These are phyloP conservation scores for Xylaria castorea DNA, from an alignment of 495 filamentous ascomycete species.

Conservation along the genomic window DNA sequence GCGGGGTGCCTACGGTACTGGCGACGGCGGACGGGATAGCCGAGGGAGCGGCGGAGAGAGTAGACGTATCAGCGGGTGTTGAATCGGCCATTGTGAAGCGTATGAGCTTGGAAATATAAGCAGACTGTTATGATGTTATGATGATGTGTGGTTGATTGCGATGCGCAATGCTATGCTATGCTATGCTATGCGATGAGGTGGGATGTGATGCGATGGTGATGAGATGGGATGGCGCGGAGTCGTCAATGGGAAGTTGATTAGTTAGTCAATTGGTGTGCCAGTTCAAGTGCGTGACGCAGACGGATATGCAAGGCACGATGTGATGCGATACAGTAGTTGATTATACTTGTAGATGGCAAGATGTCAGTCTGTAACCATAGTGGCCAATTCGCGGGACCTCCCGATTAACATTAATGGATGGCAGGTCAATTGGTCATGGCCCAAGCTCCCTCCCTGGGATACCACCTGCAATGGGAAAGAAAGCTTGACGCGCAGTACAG, in stretches of 20 bases:
- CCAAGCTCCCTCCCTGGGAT: neutral
- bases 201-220: neutral
- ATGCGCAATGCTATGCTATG: slow-evolving; percentile 2
- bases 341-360: neutral
- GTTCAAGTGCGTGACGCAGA: neutral
- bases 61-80: slow-evolving; percentile 37
- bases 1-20: slow-evolving; percentile 38
- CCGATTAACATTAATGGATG: neutral
- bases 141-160: neutral
- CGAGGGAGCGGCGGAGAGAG: slow-evolving; percentile 37
- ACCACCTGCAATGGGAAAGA: neutral
- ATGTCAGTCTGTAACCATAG: slow-evolving; percentile 7
- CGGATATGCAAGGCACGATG: neutral
- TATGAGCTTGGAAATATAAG: neutral
- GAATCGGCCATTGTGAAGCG: slow-evolving; percentile 37
- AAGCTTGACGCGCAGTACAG: slow-evolving; percentile 4
- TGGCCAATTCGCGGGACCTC: slow-evolving; percentile 3
- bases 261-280: neutral
- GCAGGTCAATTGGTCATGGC: neutral
- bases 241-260: slow-evolving; percentile 20
- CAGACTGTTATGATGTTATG: neutral
- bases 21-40: slow-evolving; percentile 34
- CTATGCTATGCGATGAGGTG: slow-evolving; percentile 2
- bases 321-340: neutral
- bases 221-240: neutral